A percentile compares a stretch with the other conserved stretches of the same genome.
Evolutionary conservation across 2,329 filamentous ascomycete species (phyloP).

Genomic region (Alternaria longipes): DNA sequence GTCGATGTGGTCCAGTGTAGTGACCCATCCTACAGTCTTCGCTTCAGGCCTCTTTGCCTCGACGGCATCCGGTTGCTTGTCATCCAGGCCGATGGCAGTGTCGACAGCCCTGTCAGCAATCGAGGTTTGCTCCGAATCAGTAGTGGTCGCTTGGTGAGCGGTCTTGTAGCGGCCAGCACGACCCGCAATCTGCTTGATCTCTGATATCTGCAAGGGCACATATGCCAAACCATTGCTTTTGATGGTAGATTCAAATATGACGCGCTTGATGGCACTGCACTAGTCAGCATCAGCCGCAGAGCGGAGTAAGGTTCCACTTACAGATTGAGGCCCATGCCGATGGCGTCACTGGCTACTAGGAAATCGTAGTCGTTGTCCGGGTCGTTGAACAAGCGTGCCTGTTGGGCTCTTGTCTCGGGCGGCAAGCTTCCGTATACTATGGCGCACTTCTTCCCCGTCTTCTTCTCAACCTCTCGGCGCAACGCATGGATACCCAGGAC

Average conservation of each 20-base stretch:
- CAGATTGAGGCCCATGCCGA: slow-evolving; percentile 96
- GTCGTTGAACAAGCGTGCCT: slow-evolving; percentile 93
- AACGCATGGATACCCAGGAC: slow-evolving; percentile 82
- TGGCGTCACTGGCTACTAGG: slow-evolving; percentile 91
- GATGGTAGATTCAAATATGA: slow-evolving; percentile 81
- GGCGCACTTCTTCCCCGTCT: slow-evolving; percentile 81
- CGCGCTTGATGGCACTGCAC: slow-evolving; percentile 76
- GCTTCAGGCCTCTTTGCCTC: slow-evolving; percentile 8
- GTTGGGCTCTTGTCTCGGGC: slow-evolving; percentile 89
- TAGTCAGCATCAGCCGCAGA: slow-evolving; percentile 19
- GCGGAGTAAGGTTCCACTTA: slow-evolving; percentile 55
- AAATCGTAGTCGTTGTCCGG: slow-evolving; percentile 95
- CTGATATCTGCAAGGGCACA: slow-evolving; percentile 71
- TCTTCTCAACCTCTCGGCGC: slow-evolving; percentile 78
- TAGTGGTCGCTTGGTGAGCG: slow-evolving; percentile 64
- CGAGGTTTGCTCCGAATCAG: slow-evolving; percentile 28
- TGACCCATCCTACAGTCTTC: slow-evolving; percentile 74
- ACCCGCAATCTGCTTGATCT: slow-evolving; percentile 94
- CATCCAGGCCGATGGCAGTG: slow-evolving; percentile 32
- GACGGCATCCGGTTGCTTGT: slow-evolving; percentile 10
- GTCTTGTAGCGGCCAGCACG: slow-evolving; percentile 87
- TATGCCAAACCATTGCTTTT: slow-evolving; percentile 74
- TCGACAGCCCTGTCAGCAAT: slow-evolving; percentile 16
- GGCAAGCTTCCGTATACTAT: slow-evolving; percentile 93
- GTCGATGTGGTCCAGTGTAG: slow-evolving; percentile 77